Percentiles rank a stretch among this genome's conserved stretches.
phyloP scores from a whole-genome alignment of 345 rosid genomes.

The thale cress (Arabidopsis thaliana) region TAIR10.1 NC_003076.8:16982501-16983000 shows the following conservation, averaged over 20 bases:
- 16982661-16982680: not conserved
- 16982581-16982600: slow-evolving; percentile 63
- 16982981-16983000: not conserved
- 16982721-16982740: slow-evolving; percentile 88
- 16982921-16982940: not conserved
- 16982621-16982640: slow-evolving; percentile 80
- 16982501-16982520: slow-evolving; percentile 29
- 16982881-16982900: slow-evolving; percentile 59
- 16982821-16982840: slow-evolving; percentile 46
- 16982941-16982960: not conserved
- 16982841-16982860: slow-evolving; percentile 48
- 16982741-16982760: slow-evolving; percentile 78
- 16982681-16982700: not conserved
- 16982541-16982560: slow-evolving; percentile 69
- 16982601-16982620: slow-evolving; percentile 87
- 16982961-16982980: not conserved
- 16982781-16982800: slow-evolving; percentile 80
- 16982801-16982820: slow-evolving; percentile 32
- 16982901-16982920: slow-evolving; percentile 83
- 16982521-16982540: not conserved
- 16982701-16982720: slow-evolving; percentile 46
- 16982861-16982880: slow-evolving; percentile 77
- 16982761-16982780: slow-evolving; percentile 80
- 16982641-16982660: slow-evolving; percentile 57
- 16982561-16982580: slow-evolving; percentile 79